Conservation (phyloP, 805 yeast species). For the Brettanomyces nanus region DNA sequence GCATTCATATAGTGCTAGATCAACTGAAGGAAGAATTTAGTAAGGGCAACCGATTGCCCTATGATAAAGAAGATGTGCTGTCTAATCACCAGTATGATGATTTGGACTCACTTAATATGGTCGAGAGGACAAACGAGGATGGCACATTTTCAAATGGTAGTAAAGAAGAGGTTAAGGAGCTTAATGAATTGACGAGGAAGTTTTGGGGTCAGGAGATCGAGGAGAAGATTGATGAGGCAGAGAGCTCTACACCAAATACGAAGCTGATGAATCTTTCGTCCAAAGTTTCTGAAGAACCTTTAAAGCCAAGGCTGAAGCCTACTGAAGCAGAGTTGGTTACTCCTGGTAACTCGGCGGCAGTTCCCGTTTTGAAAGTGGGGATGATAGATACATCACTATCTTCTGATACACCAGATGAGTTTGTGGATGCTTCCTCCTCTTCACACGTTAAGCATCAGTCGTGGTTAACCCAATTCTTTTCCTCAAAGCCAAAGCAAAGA, state of each 20-base stretch:
- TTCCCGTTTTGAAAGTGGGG: no score
- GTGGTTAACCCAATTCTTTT: slow-evolving; percentile 7
- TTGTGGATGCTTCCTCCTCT: no score
- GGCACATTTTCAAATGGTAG: neutral
- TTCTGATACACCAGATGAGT: no score
- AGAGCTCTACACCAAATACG: neutral
- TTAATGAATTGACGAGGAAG: neutral
- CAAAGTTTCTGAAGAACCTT: neutral
- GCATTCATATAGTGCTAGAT: slow-evolving; percentile 14
- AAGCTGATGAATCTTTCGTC: neutral
- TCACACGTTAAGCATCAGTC: slow-evolving; percentile 5
- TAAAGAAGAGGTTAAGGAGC: neutral
- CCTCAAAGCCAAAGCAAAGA: neutral
- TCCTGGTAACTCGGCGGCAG: no score
- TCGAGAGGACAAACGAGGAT: neutral
- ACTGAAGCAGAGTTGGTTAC: no score
- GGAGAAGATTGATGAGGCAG: neutral
- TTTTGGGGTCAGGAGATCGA: neutral
- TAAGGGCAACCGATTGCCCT: slow-evolving; percentile 17
- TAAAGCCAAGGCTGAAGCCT: no score
- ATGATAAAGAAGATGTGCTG: slow-evolving; percentile 10
- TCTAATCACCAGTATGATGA: slow-evolving; percentile 1
- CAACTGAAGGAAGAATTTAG: slow-evolving; percentile 14
- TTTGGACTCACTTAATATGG: neutral
- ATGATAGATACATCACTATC: no score